Percentiles rank a stretch among this genome's conserved stretches.
Evolutionary conservation across 371 early-diverging fungal species (phyloP).

Genomic region (Mucor racemosus): DNA sequence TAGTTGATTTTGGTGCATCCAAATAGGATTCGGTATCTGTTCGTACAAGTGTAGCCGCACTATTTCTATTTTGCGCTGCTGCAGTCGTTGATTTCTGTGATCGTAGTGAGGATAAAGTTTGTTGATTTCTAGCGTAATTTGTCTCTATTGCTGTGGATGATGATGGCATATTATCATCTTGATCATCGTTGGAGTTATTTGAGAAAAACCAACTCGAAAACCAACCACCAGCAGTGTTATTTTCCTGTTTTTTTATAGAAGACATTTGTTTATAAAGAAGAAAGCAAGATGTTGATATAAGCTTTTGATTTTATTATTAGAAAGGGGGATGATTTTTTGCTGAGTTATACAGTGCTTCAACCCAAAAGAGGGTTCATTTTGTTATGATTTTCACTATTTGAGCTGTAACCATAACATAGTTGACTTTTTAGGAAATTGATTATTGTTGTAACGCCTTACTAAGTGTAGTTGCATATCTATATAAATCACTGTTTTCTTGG

Average conservation of each 20-base stretch:
- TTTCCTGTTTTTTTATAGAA: neutral
- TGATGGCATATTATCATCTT: slow-evolving; percentile 10
- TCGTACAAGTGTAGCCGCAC: slow-evolving; percentile 20
- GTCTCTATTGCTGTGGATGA: slow-evolving; percentile 1
- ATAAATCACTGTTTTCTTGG: slow-evolving; percentile 10
- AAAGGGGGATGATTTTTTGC: neutral
- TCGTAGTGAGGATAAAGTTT: slow-evolving; percentile 20
- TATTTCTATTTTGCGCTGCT: slow-evolving; percentile 9
- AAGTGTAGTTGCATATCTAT: slow-evolving; percentile 21
- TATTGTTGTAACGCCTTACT: slow-evolving; percentile 18
- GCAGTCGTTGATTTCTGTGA: slow-evolving; percentile 14
- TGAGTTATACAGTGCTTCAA: neutral
- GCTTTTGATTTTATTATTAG: neutral
- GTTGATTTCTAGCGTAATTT: slow-evolving; percentile 25
- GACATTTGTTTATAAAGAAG: slow-evolving; percentile 8
- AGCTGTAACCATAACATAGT: neutral
- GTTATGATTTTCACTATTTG: slow-evolving; percentile 1
- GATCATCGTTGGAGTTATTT: neutral
- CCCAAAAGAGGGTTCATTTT: neutral
- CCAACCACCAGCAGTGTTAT: slow-evolving; percentile 18
- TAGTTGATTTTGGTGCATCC: slow-evolving; percentile 20
- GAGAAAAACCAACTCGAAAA: slow-evolving; percentile 21
- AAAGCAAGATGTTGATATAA: neutral
- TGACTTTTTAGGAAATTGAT: neutral
- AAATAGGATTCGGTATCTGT: slow-evolving; percentile 24